phyloP scores from a whole-genome alignment of 1,284 basidiomycete species.

The Singerocomus inundabilis region DNA sequence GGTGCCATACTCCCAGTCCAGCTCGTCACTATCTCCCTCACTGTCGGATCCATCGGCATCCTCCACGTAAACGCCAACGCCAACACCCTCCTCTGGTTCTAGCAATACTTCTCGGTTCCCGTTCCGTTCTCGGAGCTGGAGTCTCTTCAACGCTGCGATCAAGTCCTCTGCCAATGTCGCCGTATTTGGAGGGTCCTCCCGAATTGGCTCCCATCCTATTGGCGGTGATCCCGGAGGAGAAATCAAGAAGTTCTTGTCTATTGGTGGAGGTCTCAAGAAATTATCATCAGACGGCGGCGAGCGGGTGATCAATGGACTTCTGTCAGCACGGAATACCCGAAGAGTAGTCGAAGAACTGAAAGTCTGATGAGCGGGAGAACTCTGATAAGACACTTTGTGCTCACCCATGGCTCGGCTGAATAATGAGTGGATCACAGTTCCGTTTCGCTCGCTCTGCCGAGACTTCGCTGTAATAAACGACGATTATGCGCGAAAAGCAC shows the following conservation, averaged over 20 bases:
- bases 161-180: slow-evolving; percentile 89
- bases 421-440: slow-evolving; percentile 57
- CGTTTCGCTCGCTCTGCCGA: slow-evolving; percentile 66
- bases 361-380: slow-evolving; percentile 8
- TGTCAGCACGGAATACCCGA: slow-evolving; percentile 78
- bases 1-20: slow-evolving; percentile 64
- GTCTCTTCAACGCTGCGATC: slow-evolving; percentile 68
- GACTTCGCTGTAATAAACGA: slow-evolving; percentile 70
- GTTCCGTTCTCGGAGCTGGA: slow-evolving; percentile 46
- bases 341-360: slow-evolving; percentile 54
- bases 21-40: slow-evolving; percentile 36
- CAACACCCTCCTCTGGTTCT: slow-evolving; percentile 65
- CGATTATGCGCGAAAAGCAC: slow-evolving; percentile 77
- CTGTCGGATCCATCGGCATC: slow-evolving; percentile 49
- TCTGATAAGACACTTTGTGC: slow-evolving; percentile 20
- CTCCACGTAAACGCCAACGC: slow-evolving; percentile 74
- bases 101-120: slow-evolving; percentile 54
- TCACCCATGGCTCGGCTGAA: slow-evolving; percentile 54
- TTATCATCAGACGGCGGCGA: slow-evolving; percentile 42
- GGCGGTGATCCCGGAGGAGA: slow-evolving; percentile 98
- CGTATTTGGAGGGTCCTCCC: slow-evolving; percentile 90
- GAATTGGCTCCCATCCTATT: slow-evolving; percentile 92
- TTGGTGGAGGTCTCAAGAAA: slow-evolving; percentile 73
- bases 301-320: slow-evolving; percentile 59
- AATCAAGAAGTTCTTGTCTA: slow-evolving; percentile 94